These are phyloP conservation scores for Lactarius sp. DNA, from an alignment of 768 basidiomycete species.

Conservation along the genomic window DNA sequence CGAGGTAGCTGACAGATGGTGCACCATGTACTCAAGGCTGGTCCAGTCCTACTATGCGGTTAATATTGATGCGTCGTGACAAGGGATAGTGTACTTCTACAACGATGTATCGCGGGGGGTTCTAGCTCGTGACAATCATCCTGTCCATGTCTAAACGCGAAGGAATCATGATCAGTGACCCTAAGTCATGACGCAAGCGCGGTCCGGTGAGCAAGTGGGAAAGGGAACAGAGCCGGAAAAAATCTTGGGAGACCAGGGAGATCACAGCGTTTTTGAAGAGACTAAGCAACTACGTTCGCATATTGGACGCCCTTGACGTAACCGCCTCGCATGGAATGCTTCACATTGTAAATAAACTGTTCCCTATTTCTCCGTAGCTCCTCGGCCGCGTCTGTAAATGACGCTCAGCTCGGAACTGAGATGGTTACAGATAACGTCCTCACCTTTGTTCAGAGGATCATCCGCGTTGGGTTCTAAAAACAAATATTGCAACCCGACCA, in stretches of 20 bases:
- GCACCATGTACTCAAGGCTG: background rate
- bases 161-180: background rate
- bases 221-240: background rate
- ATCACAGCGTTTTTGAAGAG: background rate
- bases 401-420: background rate
- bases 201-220: background rate
- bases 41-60: conserved; percentile 8
- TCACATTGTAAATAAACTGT: conserved; percentile 80
- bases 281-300: conserved; percentile 61
- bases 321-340: conserved; percentile 78
- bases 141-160: background rate
- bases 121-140: conserved; percentile 4
- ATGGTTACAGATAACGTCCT: conserved; percentile 27
- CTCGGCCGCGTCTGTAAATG: conserved; percentile 82
- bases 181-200: background rate
- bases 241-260: background rate
- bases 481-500: conserved; percentile 97
- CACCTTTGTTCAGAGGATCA: conserved; percentile 97
- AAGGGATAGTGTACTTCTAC: conserved; percentile 21
- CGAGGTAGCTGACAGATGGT: conserved; percentile 60
- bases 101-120: conserved; percentile 4
- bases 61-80: conserved; percentile 17
- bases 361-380: conserved; percentile 89
- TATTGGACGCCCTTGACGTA: conserved; percentile 74
- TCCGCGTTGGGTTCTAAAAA: conserved; percentile 99